phyloP scores from a whole-genome alignment of 176 grass and related monocot genomes.

The Lolium rigidum region DNA sequence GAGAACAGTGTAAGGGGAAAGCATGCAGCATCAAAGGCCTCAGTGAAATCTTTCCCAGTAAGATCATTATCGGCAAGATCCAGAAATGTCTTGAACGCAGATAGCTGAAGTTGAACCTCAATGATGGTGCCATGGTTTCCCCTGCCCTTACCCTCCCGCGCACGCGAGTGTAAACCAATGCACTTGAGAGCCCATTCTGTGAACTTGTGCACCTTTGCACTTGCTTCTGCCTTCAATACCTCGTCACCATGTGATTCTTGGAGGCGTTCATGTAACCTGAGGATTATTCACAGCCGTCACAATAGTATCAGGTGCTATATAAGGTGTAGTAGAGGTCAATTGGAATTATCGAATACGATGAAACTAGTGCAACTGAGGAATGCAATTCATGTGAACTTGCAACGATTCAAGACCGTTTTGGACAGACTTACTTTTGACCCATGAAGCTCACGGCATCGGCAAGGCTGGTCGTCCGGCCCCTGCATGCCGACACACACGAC shows the following conservation, averaged over 20 bases:
- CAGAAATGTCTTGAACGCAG: constrained; percentile 91
- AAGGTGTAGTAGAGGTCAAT: neutral
- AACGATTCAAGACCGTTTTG: neutral
- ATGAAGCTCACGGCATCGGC: constrained; percentile 84
- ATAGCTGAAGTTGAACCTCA: constrained; percentile 82
- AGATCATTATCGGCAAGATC: constrained; percentile 91
- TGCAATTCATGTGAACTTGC: constrained; percentile 34
- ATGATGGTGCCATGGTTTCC: constrained; percentile 72
- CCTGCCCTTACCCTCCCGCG: constrained; percentile 56
- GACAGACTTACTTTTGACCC: constrained; percentile 82
- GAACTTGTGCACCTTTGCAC: constrained; percentile 90
- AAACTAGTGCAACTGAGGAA: neutral
- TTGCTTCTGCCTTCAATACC: constrained; percentile 88
- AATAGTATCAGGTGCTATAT: neutral
- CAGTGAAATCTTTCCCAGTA: constrained; percentile 95
- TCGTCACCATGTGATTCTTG: constrained; percentile 96
- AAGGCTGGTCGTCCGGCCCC: constrained; percentile 71
- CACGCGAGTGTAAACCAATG: constrained; percentile 72
- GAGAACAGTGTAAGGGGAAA: constrained; percentile 96
- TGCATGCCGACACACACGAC: constrained; percentile 91
- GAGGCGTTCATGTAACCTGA: constrained; percentile 84
- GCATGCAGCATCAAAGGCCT: constrained; percentile 97
- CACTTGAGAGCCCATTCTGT: constrained; percentile 98
- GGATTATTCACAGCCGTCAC: neutral
- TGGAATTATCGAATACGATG: constrained; percentile 16